Percentiles rank a stretch among this genome's conserved stretches.
Evolutionary conservation across 2,329 filamentous ascomycete genomes (phyloP).

Genomic region (Alternaria novae-zelandiae): DNA sequence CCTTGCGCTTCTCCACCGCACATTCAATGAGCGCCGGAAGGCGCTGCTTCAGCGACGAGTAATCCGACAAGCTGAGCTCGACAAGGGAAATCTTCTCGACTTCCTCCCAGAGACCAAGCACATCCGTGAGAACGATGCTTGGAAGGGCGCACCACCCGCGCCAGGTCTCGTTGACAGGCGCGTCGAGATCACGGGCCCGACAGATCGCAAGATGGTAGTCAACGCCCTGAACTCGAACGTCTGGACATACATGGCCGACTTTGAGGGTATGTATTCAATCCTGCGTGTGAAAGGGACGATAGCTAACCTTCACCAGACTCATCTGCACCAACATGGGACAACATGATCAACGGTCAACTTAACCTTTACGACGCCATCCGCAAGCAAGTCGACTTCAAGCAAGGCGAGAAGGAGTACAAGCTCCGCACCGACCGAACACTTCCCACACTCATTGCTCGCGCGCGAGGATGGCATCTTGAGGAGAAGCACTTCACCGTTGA

Average conservation of each 20-base stretch:
- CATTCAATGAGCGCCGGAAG: slow-evolving; percentile 91
- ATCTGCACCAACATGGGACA: slow-evolving; percentile 95
- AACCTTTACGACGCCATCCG: slow-evolving; percentile 97
- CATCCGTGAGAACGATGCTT: slow-evolving; percentile 91
- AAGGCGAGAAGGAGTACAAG: slow-evolving; percentile 95
- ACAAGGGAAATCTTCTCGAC: slow-evolving; percentile 86
- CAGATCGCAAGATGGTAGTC: slow-evolving; percentile 98
- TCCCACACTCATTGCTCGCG: slow-evolving; percentile 91
- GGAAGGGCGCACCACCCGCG: slow-evolving; percentile 90
- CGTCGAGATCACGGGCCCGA: slow-evolving; percentile 96
- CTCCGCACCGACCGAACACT: slow-evolving; percentile 86
- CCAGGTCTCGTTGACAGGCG: slow-evolving; percentile 91
- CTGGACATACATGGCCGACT: slow-evolving; percentile 99
- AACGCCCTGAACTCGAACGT: slow-evolving; percentile 96
- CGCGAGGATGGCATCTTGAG: slow-evolving; percentile 96
- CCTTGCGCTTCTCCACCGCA: slow-evolving; percentile 90
- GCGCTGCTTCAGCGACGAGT: slow-evolving; percentile 84
- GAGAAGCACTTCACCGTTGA: slow-evolving; percentile 98
- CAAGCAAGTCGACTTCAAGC: slow-evolving; percentile 93
- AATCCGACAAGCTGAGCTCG: slow-evolving; percentile 88
- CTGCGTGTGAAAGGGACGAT: not conserved
- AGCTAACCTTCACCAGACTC: slow-evolving; percentile 68
- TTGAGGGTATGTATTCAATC: slow-evolving; percentile 73
- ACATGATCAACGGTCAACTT: slow-evolving; percentile 98
- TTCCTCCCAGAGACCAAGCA: slow-evolving; percentile 96